These are phyloP conservation scores for Amanita muscaria DNA, from an alignment of 768 basidiomycete species.

Conservation along the genomic window DNA sequence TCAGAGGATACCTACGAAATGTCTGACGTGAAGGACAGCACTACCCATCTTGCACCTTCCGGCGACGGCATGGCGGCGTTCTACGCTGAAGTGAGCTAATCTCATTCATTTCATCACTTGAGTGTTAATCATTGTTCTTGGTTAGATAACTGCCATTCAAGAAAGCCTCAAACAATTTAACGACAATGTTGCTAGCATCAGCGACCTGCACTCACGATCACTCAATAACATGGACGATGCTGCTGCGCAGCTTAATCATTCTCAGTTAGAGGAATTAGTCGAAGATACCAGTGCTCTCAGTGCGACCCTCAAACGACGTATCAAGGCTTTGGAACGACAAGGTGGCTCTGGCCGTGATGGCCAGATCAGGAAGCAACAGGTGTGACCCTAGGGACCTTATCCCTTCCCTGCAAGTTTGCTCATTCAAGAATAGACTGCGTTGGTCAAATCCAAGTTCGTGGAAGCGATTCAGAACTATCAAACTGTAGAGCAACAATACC, in stretches of 20 bases:
- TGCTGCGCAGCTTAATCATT: conserved; percentile 48
- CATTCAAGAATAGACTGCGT: conserved; percentile 49
- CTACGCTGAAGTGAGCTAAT: conserved; percentile 55
- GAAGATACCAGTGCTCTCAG: conserved; percentile 66
- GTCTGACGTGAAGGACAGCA: conserved; percentile 56
- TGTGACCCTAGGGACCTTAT: too few species aligned
- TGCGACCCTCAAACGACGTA: conserved; percentile 56
- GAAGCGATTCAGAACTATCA: conserved; percentile 84
- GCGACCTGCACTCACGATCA: conserved; percentile 66
- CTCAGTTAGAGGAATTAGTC: conserved; percentile 61
- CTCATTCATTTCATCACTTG: not conserved
- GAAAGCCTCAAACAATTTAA: conserved; percentile 61
- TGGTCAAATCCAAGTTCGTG: conserved; percentile 70
- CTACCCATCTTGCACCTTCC: conserved; percentile 36
- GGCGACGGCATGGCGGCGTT: conserved; percentile 58
- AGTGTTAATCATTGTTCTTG: conserved; percentile 17
- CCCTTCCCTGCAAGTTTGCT: too few species aligned
- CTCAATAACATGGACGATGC: conserved; percentile 71
- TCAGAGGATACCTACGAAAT: conserved; percentile 64
- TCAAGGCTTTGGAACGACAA: conserved; percentile 63
- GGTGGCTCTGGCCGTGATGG: conserved; percentile 59
- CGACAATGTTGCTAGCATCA: conserved; percentile 57
- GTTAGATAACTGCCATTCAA: conserved; percentile 68
- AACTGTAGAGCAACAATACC: conserved; percentile 71
- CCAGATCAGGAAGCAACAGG: conserved; percentile 74